These are phyloP conservation scores for Anethum foeniculum DNA, from an alignment of 140 eudicot genomes.

Conservation along the genomic window DNA sequence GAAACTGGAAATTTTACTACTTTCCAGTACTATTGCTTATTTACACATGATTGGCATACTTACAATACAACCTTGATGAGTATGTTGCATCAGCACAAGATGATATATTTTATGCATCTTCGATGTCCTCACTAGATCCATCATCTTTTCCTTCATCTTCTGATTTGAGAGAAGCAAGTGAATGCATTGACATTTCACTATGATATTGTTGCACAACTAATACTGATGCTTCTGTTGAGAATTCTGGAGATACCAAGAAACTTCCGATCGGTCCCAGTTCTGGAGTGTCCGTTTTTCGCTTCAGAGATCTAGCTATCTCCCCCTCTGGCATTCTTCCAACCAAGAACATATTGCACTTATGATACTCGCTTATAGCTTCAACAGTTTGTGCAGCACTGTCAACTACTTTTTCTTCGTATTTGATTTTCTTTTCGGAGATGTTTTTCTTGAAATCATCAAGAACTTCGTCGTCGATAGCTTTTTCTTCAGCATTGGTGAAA, in stretches of 20 bases:
- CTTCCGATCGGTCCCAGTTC: conserved; percentile 62
- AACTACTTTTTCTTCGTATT: conserved; percentile 38
- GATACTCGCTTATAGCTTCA: conserved; percentile 26
- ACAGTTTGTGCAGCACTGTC: conserved; percentile 21
- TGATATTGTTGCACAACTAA: conserved; percentile 62
- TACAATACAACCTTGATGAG: not conserved
- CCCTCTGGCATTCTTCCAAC: conserved; percentile 74
- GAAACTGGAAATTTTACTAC: not conserved
- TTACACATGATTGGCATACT: not conserved
- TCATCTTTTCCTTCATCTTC: conserved; percentile 24
- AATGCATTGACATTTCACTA: conserved; percentile 38
- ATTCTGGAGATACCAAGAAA: conserved; percentile 37
- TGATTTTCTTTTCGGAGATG: conserved; percentile 23
- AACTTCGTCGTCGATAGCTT: conserved; percentile 42
- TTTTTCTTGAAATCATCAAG: conserved; percentile 35
- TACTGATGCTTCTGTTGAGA: conserved; percentile 43
- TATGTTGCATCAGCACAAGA: not conserved
- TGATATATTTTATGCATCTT: not conserved
- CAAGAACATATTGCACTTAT: conserved; percentile 37
- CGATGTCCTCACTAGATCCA: not conserved
- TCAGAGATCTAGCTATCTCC: conserved; percentile 33
- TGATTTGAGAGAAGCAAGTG: conserved; percentile 41
- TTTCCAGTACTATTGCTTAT: not conserved
- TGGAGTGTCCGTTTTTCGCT: conserved; percentile 43
- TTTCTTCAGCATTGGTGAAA: conserved; percentile 28